Base-by-base conservation (phyloP, 1,284 basidiomycete species). In the Moesziomyces aphidis region DNA sequence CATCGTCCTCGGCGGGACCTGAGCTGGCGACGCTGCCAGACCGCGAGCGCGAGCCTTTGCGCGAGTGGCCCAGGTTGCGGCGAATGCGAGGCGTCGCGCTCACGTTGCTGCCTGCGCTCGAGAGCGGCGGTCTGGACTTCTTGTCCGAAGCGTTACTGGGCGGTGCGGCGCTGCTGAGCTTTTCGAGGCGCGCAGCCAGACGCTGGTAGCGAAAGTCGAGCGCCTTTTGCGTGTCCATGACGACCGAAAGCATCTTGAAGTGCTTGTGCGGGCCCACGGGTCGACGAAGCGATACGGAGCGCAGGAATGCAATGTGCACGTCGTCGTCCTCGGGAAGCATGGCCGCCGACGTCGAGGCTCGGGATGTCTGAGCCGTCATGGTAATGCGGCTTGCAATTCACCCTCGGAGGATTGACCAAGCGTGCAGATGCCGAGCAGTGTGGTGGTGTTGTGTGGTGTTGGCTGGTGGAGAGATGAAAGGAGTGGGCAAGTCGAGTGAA, bases 211-310 rank as follows among this genome's bases (percentile, higher is more conserved):
- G 68, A 1, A 15, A 19, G 39, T 76, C 69, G 50, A 72, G 66
- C 15, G 71, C 72, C 17, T 58, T 69, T 50, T 76, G 71, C 0
- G 65, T 71, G 57, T 73, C 74, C 24, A 53, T 36, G 24, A 82
- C 24, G 44, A 81, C 57, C 8, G 77, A 59, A 4, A 82, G 57
- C 65, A 79, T 66, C 52, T 81, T 74, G 61, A 82, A 81, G 24
- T 82, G 80, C 44, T 74, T 62, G 59, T 82, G 77, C n/a, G 67
- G 62, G 7, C 80, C 80, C 8, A 82, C 47, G 17, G 80, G 80
- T 7, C 79, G 66, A 47, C 69, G 74, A 21, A 64, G 43, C 15
- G 78, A 70, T 42, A 82, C 66, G 47, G 72, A 65, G 26, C 76
- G 73, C 21, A 82, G 61, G 34, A 82, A 76, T n/a, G 80, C 66